Percentiles rank a stretch among this genome's conserved stretches.
Evolutionary conservation across 2,329 filamentous ascomycete genomes (phyloP).

Genomic region (Bipolaris zeicola): DNA sequence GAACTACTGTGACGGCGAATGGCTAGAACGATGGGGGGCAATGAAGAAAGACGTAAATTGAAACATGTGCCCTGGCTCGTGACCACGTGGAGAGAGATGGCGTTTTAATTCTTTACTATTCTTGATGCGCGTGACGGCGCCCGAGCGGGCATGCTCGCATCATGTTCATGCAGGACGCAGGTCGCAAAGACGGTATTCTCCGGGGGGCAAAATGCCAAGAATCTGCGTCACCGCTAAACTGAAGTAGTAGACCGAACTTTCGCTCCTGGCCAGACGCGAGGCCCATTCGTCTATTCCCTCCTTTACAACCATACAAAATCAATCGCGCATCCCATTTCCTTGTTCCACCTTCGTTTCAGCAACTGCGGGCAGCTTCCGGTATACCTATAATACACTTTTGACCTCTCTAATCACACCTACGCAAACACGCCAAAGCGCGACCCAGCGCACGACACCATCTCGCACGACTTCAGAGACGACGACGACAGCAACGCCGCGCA

Average conservation of each 20-base stretch:
- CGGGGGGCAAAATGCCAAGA: slow-evolving; percentile 25
- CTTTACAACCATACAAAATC: slow-evolving; percentile 20
- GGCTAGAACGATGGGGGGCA: slow-evolving; percentile 30
- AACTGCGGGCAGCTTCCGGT: slow-evolving; percentile 37
- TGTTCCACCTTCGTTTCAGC: slow-evolving; percentile 21
- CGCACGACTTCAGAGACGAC: neutral
- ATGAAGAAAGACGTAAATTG: slow-evolving; percentile 35
- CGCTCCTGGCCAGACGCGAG: slow-evolving; percentile 36
- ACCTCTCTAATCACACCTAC: slow-evolving; percentile 12
- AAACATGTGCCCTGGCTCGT: slow-evolving; percentile 1
- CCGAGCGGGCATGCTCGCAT: slow-evolving; percentile 11
- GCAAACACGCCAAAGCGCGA: slow-evolving; percentile 9
- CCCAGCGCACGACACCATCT: slow-evolving; percentile 12
- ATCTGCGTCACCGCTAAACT: slow-evolving; percentile 30
- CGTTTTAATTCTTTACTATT: too few species aligned
- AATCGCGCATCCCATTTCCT: slow-evolving; percentile 17
- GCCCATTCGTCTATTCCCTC: slow-evolving; percentile 10
- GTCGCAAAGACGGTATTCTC: slow-evolving; percentile 1
- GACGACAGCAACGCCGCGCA: slow-evolving; percentile 4
- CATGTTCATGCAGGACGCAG: slow-evolving; percentile 12
- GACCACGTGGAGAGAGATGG: neutral
- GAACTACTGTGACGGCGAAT: slow-evolving; percentile 15
- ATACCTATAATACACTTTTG: slow-evolving; percentile 22
- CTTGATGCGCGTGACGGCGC: neutral
- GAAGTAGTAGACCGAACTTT: slow-evolving; percentile 39